A percentile compares a stretch with the other conserved stretches of the same genome.
Conservation (phyloP, 2,329 filamentous ascomycete species). For the Apiospora marii region DNA sequence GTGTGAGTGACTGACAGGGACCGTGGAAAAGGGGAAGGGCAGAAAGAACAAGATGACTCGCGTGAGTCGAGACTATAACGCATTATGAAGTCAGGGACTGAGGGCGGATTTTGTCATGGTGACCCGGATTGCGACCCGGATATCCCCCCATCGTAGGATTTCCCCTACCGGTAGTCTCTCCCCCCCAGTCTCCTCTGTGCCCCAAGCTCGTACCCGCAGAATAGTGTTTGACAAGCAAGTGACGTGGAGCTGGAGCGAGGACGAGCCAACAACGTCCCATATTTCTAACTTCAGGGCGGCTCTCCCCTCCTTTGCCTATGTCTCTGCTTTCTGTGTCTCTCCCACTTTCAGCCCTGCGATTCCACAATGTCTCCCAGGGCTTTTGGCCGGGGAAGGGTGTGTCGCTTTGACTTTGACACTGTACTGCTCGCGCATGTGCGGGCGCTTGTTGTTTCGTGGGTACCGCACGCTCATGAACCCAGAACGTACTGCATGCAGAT, state of each 20-base stretch:
- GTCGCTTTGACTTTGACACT: background rate
- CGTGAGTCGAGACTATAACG: background rate
- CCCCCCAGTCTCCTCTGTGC: background rate
- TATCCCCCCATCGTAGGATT: background rate
- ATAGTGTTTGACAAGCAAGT: conserved; percentile 15
- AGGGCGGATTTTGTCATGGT: background rate
- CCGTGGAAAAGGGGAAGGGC: background rate
- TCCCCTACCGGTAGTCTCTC: background rate
- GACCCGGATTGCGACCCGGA: background rate
- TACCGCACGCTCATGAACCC: background rate
- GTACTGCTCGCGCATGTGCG: background rate
- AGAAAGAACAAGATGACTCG: background rate
- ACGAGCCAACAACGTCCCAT: conserved; percentile 3
- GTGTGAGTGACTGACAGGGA: background rate
- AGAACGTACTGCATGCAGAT: background rate
- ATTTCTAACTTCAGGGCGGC: conserved; percentile 17
- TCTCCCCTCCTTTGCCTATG: background rate
- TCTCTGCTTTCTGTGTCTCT: background rate
- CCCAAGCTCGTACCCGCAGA: background rate
- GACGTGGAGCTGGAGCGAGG: conserved; percentile 1
- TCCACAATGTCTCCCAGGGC: background rate
- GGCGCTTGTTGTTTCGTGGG: background rate
- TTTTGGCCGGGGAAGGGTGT: background rate
- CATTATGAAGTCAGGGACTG: conserved; percentile 1
- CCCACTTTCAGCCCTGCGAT: conserved; percentile 4